Evolutionary conservation across 768 basidiomycete genomes (phyloP), one percentile per base, ranked within the genome.

Genomic region (Collybia sp.): DNA sequence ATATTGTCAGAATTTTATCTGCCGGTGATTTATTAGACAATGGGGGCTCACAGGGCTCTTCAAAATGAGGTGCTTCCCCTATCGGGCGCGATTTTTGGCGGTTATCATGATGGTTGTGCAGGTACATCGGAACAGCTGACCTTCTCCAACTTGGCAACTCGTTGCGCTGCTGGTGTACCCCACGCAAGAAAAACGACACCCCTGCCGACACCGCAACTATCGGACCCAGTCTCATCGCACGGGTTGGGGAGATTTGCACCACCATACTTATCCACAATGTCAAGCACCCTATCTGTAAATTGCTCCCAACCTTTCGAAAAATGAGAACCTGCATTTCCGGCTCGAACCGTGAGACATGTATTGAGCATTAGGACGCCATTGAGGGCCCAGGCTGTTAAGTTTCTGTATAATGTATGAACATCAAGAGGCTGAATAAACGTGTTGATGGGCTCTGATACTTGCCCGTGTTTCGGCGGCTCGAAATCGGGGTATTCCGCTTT

Each of bases 321-420:
- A 64, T 96, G 94, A 43, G 92, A 93, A 32, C 79, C 88, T 13
- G 94, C 80, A 45, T 76, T 55, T 46, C 76, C 75, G 0, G 87
- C 85, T 44, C 80, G 77, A 33, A 96, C 94, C 2, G 94, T 95
- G 41, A 97, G 74, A 48, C 84, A 87, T n/a, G 92, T 89, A 69
- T 96, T 97, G 40, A 96, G 77, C 63, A 95, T 77, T 49, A 96
- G 72, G 34, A 97, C 93, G 42, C 94, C 94, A 47, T 85, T 83
- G 49, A 80, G 70, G 1, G 93, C 90, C 86, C 91, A 93, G 15
- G 72, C 63, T 5, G 80, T 78, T 37, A 97, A 73, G 58, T 92
- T 88, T 46, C 94, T 93, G 56, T 30, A 50, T 30, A 42, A 37
- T 41, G 45, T 31, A 33, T 45, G 15, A 37, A 37, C 43, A 46